These are phyloP conservation scores for Kodamaea ohmeri DNA, from an alignment of 1,139 yeast genomes.

Conservation along the genomic window DNA sequence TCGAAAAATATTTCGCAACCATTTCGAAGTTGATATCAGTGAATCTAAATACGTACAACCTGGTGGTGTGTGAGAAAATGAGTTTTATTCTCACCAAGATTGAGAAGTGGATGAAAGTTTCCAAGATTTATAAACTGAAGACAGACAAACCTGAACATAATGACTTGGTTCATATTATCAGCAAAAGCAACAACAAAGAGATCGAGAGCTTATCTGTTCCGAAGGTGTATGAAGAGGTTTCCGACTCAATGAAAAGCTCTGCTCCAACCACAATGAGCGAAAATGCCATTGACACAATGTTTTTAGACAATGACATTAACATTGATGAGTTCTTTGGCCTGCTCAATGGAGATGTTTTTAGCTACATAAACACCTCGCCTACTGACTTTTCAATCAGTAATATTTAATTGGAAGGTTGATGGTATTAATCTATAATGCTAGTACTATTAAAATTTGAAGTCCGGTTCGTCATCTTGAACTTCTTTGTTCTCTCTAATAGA, in stretches of 20 bases:
- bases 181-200: constrained; percentile 46
- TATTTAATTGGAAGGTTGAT: background rate
- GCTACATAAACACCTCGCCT: constrained; percentile 18
- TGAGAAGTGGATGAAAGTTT: constrained; percentile 48
- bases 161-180: constrained; percentile 40
- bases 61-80: constrained; percentile 44
- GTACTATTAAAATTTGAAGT: constrained; percentile 3
- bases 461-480: constrained; percentile 13
- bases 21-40: constrained; percentile 25
- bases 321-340: constrained; percentile 33
- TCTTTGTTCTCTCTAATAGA: constrained; percentile 5
- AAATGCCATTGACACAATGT: background rate
- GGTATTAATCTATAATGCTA: background rate
- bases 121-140: constrained; percentile 23
- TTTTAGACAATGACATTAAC: constrained; percentile 13
- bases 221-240: constrained; percentile 16
- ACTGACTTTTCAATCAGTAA: background rate
- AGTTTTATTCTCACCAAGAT: constrained; percentile 40
- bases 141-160: constrained; percentile 7
- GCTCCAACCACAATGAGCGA: background rate
- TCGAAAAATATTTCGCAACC: constrained; percentile 34
- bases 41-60: constrained; percentile 25
- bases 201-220: constrained; percentile 44
- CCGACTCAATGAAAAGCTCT: background rate
- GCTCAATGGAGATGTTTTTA: constrained; percentile 30